phyloP scores from a whole-genome alignment of 768 basidiomycete genomes.

The Leccinum longicurvipes region DNA sequence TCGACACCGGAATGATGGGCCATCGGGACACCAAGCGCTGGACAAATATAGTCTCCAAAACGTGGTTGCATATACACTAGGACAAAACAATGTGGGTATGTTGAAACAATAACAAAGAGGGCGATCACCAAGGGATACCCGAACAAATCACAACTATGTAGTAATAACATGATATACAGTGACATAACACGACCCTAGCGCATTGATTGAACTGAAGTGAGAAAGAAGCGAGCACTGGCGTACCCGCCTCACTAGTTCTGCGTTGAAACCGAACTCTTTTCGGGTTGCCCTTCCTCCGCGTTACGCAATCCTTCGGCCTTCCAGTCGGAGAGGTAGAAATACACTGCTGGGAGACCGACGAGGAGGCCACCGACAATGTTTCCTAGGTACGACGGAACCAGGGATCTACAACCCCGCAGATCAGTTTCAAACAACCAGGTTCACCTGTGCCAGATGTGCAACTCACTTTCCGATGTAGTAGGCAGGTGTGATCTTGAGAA shows the following conservation, averaged over 20 bases:
- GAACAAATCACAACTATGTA: background rate
- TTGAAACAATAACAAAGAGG: background rate
- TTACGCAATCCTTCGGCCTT: conserved; percentile 34
- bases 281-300: conserved; percentile 37
- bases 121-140: background rate
- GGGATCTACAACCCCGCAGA: conserved; percentile 38
- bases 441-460: background rate
- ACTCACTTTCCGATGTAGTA: conserved; percentile 67
- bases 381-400: conserved; percentile 63
- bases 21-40: background rate
- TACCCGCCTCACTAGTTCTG: background rate
- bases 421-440: background rate
- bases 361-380: conserved; percentile 65
- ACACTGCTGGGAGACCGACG: conserved; percentile 61
- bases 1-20: too few species aligned
- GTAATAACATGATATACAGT: background rate
- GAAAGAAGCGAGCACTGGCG: background rate
- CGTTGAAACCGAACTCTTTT: conserved; percentile 10
- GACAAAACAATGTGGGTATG: background rate
- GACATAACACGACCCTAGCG: background rate
- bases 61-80: background rate
- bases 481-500: conserved; percentile 31
- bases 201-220: too few species aligned
- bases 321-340: conserved; percentile 61
- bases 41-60: background rate